Conservation (phyloP, 2,329 filamentous ascomycete genomes). For the Tolypocladium tropicale region DNA sequence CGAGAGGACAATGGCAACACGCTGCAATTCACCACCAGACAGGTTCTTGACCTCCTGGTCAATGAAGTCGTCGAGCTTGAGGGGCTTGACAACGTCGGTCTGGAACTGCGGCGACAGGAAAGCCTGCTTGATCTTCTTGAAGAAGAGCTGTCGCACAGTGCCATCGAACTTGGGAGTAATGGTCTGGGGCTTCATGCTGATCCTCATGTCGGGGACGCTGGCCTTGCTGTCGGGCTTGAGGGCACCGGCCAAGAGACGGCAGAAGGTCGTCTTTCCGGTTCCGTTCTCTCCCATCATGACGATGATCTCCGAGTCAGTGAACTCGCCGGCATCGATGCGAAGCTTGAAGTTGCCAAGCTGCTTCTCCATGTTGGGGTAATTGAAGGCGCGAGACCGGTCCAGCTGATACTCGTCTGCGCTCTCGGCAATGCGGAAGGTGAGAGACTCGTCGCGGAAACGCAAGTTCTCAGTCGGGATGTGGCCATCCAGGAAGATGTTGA, state of each 20-base stretch:
- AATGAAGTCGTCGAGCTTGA: slow-evolving; percentile 98
- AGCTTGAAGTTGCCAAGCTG: slow-evolving; percentile 83
- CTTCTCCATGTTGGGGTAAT: slow-evolving; percentile 87
- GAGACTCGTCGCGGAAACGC: slow-evolving; percentile 92
- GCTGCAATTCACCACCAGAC: slow-evolving; percentile 98
- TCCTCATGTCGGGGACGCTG: slow-evolving; percentile 85
- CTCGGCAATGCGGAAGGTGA: slow-evolving; percentile 91
- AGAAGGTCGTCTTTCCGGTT: slow-evolving; percentile 99
- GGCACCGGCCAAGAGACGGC: slow-evolving; percentile 85
- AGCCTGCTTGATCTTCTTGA: slow-evolving; percentile 98
- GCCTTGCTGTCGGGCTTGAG: slow-evolving; percentile 77
- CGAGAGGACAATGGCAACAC: slow-evolving; percentile 95
- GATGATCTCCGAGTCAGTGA: slow-evolving; percentile 96
- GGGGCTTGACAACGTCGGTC: slow-evolving; percentile 98
- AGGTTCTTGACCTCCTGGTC: slow-evolving; percentile 99
- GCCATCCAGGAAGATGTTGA: slow-evolving; percentile 98
- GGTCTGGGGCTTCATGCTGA: slow-evolving; percentile 99
- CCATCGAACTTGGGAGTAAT: slow-evolving; percentile 98
- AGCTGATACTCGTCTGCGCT: slow-evolving; percentile 78
- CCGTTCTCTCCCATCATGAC: slow-evolving; percentile 99
- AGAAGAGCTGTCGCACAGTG: slow-evolving; percentile 94
- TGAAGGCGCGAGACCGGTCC: slow-evolving; percentile 77
- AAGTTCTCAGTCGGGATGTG: slow-evolving; percentile 98
- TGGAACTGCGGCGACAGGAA: slow-evolving; percentile 98
- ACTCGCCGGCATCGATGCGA: slow-evolving; percentile 68